A percentile compares a stretch with the other conserved stretches of the same genome.
Conservation (phyloP, 2,329 filamentous ascomycete species). For the Aspergillus sp. region DNA sequence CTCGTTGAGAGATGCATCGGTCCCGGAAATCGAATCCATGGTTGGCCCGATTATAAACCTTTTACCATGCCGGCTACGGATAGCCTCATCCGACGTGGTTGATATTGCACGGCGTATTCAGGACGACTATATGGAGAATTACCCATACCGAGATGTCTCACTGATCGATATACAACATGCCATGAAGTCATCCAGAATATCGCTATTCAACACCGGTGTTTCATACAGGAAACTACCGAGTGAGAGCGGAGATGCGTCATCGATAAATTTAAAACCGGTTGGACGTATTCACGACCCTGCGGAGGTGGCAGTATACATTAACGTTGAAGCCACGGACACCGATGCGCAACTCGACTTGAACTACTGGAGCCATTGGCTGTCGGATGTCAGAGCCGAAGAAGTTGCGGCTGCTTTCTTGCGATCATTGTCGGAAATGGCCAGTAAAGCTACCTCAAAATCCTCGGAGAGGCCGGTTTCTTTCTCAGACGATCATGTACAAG, state of each 20-base stretch:
- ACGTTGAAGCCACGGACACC: constrained; percentile 47
- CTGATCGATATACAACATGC: constrained; percentile 50
- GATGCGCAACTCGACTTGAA: constrained; percentile 38
- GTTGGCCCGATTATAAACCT: constrained; percentile 50
- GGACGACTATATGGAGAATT: constrained; percentile 47
- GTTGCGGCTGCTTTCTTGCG: constrained; percentile 39
- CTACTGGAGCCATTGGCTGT: constrained; percentile 44
- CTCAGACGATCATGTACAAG: constrained; percentile 30
- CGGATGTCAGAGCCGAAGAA: constrained; percentile 37
- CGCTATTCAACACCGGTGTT: constrained; percentile 50
- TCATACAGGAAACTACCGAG: constrained; percentile 48
- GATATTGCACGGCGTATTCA: constrained; percentile 45
- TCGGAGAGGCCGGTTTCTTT: constrained; percentile 31
- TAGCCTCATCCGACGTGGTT: constrained; percentile 32
- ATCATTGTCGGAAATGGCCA: constrained; percentile 39
- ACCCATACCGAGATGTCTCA: constrained; percentile 46
- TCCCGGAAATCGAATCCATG: constrained; percentile 40
- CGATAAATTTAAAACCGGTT: constrained; percentile 34
- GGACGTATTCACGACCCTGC: constrained; percentile 47
- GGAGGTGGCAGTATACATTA: constrained; percentile 50
- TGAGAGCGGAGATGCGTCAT: constrained; percentile 25
- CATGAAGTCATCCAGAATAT: constrained; percentile 34
- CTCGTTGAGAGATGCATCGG: constrained; percentile 42
- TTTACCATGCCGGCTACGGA: constrained; percentile 44
- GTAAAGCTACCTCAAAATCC: no score